Conservation (phyloP, 2,329 filamentous ascomycete genomes). For the Fusarium sp. region DNA sequence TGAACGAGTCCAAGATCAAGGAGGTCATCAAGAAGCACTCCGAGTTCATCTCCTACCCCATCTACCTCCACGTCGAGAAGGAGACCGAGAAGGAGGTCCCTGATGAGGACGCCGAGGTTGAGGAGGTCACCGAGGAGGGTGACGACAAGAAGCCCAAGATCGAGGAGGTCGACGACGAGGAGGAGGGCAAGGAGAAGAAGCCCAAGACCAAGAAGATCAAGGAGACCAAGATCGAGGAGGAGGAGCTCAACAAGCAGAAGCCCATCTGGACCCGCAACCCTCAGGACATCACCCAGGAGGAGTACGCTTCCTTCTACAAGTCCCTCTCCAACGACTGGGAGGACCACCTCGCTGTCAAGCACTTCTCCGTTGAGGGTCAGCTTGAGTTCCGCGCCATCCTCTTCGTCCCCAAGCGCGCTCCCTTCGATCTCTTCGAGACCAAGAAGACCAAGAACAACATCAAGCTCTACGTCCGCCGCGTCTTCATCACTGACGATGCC, state of each 20-base stretch:
- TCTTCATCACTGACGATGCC: slow-evolving; percentile 99
- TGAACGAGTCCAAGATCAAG: slow-evolving; percentile 99
- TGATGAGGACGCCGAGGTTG: slow-evolving; percentile 88
- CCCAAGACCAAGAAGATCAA: slow-evolving; percentile 99
- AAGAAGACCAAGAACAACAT: slow-evolving; percentile 99
- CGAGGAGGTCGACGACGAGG: slow-evolving; percentile 89
- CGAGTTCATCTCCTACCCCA: slow-evolving; percentile 99
- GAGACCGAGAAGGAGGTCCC: slow-evolving; percentile 99
- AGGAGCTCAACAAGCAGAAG: slow-evolving; percentile 99
- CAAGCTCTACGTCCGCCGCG: slow-evolving; percentile 99
- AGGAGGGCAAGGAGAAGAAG: slow-evolving; percentile 89
- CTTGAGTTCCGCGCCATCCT: slow-evolving; percentile 99
- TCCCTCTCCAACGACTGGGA: slow-evolving; percentile 99
- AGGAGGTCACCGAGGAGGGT: slow-evolving; percentile 72
- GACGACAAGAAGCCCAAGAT: slow-evolving; percentile 97
- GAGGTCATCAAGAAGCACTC: slow-evolving; percentile 99
- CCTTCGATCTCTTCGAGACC: slow-evolving; percentile 99
- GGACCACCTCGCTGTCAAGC: slow-evolving; percentile 99
- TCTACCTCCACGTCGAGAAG: slow-evolving; percentile 99
- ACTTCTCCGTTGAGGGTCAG: slow-evolving; percentile 99
- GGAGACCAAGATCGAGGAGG: slow-evolving; percentile 98
- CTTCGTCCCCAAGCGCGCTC: slow-evolving; percentile 99
- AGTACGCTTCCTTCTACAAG: slow-evolving; percentile 99
- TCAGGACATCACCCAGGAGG: slow-evolving; percentile 92
- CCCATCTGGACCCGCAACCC: slow-evolving; percentile 99